phyloP scores from a whole-genome alignment of 1,284 basidiomycete genomes.

The Pascua sp. region DNA sequence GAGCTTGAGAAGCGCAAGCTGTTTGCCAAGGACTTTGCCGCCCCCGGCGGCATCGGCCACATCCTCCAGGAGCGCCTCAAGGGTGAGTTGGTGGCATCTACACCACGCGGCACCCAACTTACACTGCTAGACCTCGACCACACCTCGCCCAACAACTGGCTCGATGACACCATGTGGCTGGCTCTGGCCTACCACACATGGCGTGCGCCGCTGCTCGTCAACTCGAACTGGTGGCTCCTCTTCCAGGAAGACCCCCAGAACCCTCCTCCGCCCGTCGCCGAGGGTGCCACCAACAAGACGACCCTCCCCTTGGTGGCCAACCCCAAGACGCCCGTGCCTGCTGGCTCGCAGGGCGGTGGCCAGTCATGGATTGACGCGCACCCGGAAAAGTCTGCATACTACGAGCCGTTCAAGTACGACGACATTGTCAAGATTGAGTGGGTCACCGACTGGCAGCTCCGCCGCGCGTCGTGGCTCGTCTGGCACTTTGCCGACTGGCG shows the following conservation, averaged over 20 bases:
- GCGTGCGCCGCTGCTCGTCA: slow-evolving; percentile 79
- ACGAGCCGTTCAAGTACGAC: slow-evolving; percentile 39
- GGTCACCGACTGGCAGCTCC: slow-evolving; percentile 76
- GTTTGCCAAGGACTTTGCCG: slow-evolving; percentile 69
- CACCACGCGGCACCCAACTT: neutral
- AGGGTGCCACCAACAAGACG: slow-evolving; percentile 14
- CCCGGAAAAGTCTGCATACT: slow-evolving; percentile 33
- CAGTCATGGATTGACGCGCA: slow-evolving; percentile 54
- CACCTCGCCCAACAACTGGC: slow-evolving; percentile 85
- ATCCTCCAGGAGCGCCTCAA: slow-evolving; percentile 74
- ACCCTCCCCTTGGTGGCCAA: slow-evolving; percentile 22
- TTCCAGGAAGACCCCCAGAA: slow-evolving; percentile 58
- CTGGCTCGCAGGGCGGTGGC: slow-evolving; percentile 37
- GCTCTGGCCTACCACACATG: slow-evolving; percentile 87
- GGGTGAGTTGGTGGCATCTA: slow-evolving; percentile 54
- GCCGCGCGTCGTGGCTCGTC: slow-evolving; percentile 78
- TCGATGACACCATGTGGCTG: slow-evolving; percentile 92
- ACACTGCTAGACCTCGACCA: slow-evolving; percentile 68
- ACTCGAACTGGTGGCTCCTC: slow-evolving; percentile 98
- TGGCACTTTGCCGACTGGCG: slow-evolving; percentile 77
- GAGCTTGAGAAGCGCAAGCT: slow-evolving; percentile 62
- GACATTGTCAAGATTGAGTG: slow-evolving; percentile 49
- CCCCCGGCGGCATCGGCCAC: slow-evolving; percentile 61
- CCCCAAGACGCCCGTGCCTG: slow-evolving; percentile 20
- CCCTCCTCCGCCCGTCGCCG: slow-evolving; percentile 38